Evolutionary conservation across 495 filamentous ascomycete species (phyloP).

Genomic region (Neurospora hispaniola): DNA sequence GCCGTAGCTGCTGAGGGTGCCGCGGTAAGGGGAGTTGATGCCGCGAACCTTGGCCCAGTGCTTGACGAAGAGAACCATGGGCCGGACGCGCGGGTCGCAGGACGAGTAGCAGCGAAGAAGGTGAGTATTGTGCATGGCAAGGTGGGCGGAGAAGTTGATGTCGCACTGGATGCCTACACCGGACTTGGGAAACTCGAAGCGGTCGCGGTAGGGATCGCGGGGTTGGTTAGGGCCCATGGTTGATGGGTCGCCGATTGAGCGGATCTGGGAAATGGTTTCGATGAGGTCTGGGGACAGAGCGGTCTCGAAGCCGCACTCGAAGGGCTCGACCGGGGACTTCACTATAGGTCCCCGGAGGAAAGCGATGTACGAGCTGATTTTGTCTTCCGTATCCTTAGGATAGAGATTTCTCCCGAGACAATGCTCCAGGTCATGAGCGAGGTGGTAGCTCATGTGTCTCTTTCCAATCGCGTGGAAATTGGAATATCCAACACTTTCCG

Average conservation of each 20-base stretch:
- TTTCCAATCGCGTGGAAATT: conserved; percentile 23
- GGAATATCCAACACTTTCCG: conserved; percentile 3
- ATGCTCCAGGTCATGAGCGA: conserved; percentile 36
- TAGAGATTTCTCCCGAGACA: conserved; percentile 34
- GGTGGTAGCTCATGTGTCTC: conserved; percentile 36
- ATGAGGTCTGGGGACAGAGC: conserved; percentile 13
- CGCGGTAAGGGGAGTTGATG: conserved; percentile 74
- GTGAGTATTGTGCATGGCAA: conserved; percentile 69
- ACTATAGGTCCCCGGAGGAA: conserved; percentile 15
- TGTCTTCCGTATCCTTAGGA: conserved; percentile 12
- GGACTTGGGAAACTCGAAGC: conserved; percentile 58
- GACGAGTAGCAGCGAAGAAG: conserved; percentile 67
- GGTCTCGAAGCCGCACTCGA: conserved; percentile 14
- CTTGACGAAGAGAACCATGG: conserved; percentile 75
- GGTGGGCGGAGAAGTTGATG: conserved; percentile 72
- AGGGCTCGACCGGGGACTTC: background rate
- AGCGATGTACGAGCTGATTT: conserved; percentile 32
- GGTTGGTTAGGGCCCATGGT: conserved; percentile 36
- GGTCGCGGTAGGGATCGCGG: conserved; percentile 39
- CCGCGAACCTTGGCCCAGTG: conserved; percentile 69
- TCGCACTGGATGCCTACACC: conserved; percentile 69
- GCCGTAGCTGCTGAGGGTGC: conserved; percentile 75
- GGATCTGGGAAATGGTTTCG: conserved; percentile 22
- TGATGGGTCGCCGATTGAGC: conserved; percentile 29
- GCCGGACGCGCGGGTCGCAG: conserved; percentile 59